Evolutionary conservation across 768 basidiomycete species (phyloP).

Genomic region (Phylloporus arenicola): DNA sequence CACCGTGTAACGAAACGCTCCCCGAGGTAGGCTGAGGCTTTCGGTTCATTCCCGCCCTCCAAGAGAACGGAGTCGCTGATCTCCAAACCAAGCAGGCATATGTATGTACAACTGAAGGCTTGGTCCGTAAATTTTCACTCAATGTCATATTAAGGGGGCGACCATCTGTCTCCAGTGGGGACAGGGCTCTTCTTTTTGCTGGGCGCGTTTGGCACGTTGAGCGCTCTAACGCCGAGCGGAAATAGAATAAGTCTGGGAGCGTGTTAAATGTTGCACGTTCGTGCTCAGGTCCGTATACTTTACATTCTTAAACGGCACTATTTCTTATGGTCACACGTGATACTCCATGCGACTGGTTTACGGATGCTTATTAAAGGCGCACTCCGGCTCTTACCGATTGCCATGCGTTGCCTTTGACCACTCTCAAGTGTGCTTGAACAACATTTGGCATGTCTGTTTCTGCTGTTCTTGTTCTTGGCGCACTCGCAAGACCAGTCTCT

Average conservation of each 20-base stretch:
- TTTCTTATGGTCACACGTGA: no score
- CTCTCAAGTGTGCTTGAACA: not conserved
- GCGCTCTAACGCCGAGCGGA: not conserved
- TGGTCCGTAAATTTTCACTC: not conserved
- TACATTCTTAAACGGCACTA: no score
- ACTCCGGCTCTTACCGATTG: not conserved
- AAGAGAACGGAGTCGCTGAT: not conserved
- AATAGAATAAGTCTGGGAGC: not conserved
- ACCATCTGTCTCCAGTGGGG: not conserved
- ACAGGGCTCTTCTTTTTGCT: not conserved
- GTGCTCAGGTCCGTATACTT: not conserved
- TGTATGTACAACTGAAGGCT: not conserved
- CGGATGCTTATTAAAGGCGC: not conserved
- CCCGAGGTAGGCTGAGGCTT: no score
- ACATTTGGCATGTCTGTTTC: constrained; percentile 5
- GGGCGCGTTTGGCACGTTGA: not conserved
- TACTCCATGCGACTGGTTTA: not conserved
- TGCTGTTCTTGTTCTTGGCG: constrained; percentile 11
- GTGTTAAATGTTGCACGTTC: not conserved
- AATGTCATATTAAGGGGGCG: not conserved
- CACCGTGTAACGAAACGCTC: not conserved
- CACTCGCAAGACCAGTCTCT: constrained; percentile 10
- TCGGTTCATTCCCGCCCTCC: not conserved
- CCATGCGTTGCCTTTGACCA: not conserved
- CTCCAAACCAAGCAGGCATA: not conserved